Percentiles rank a stretch among this genome's conserved stretches.
Evolutionary conservation across 1,284 basidiomycete genomes (phyloP).

Genomic region (Kalmanozyma brasiliensis): DNA sequence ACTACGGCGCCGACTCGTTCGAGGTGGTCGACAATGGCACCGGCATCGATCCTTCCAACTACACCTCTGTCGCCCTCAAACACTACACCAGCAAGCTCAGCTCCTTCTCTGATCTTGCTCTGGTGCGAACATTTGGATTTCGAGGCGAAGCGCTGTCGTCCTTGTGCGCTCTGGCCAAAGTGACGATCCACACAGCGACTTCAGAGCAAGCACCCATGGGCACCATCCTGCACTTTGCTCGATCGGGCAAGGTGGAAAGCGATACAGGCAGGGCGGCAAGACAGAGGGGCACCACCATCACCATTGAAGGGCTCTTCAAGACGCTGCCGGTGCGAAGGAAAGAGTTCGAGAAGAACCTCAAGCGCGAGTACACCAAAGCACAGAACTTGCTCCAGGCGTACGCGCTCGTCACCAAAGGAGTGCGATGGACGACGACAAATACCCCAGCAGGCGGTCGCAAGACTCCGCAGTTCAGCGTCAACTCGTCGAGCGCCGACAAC

Average conservation of each 20-base stretch:
- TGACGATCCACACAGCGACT: conserved; percentile 63
- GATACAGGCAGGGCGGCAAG: conserved; percentile 72
- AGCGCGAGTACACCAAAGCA: conserved; percentile 89
- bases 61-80: conserved; percentile 79
- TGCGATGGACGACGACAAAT: conserved; percentile 82
- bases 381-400: conserved; percentile 85
- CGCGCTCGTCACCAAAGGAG: conserved; percentile 78
- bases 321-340: conserved; percentile 89
- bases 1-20: conserved; percentile 84
- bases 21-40: conserved; percentile 93
- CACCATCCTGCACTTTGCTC: conserved; percentile 58
- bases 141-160: conserved; percentile 94
- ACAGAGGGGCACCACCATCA: conserved; percentile 88
- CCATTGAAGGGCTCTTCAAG: conserved; percentile 79
- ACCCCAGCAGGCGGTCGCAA: conserved; percentile 79
- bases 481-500: conserved; percentile 72
- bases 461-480: conserved; percentile 78
- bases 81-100: conserved; percentile 93
- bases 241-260: conserved; percentile 50
- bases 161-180: conserved; percentile 83
- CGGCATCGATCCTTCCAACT: conserved; percentile 82
- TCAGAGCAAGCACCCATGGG: conserved; percentile 58
- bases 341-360: conserved; percentile 87
- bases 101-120: conserved; percentile 79
- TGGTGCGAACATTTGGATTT: conserved; percentile 89